Evolutionary conservation across 352 stramenopile species (phyloP), one percentile per base, ranked within the genome.

Genomic region (Phytophthora tentaculata): DNA sequence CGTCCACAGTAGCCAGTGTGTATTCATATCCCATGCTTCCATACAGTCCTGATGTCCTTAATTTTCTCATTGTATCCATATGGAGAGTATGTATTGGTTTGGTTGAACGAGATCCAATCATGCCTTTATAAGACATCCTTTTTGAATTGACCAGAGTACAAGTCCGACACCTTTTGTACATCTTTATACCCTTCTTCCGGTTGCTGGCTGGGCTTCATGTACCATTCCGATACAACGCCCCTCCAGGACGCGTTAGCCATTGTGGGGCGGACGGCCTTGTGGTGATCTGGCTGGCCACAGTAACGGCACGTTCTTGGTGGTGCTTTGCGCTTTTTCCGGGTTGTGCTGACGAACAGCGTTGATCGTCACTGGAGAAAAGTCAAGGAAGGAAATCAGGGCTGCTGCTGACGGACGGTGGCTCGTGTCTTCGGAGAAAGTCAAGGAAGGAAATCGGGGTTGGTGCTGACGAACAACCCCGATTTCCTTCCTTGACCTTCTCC

Each of bases 61-160:
- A 4, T 20, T n/a, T 56, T 2, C 61, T 20, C 22, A 24, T 43
- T 2, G 61, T 53, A 22, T 68, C 29, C 51, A 68, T 68, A 22
- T 62, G 45, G 1, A 62, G 29, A 9, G 61, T 68, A 24, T 68
- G 61, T 4, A 62, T n/a, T 32, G 61, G 61, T 26, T 52, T 19
- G 28, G 29, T 16, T 19, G 19, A 4, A 26, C 52, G 60, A 24
- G 20, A 2, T 19, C 50, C 60, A 10, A 32, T n/a, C 51, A 50
- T 61, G 2, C 58, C 60, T 6, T n/a, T 55, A 14, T 60, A 67
- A 16, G 59, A 66, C 59, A 66, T 66, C 3, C 59, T 23, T 16
- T 26, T 24, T 19, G 23, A 53, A 2, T 54, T 59, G 9, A 16
- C 37, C 7, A 45, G 39, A n/a, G 19, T 26, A 24, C 59, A 67